Conservation (phyloP, 805 yeast genomes). For the Pichia occidentalis region DNA sequence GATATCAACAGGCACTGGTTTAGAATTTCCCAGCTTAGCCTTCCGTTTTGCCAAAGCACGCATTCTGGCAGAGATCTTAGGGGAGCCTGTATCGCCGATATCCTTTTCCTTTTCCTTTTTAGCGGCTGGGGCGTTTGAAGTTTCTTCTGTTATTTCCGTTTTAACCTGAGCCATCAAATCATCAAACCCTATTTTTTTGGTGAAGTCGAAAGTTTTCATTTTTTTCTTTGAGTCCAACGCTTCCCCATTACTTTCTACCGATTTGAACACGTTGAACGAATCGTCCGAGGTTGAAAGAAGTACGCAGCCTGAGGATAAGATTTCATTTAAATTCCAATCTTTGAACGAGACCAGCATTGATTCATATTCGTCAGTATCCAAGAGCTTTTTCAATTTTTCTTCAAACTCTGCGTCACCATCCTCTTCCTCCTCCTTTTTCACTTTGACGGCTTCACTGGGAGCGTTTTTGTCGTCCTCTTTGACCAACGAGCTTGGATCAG, state of each 20-base stretch:
- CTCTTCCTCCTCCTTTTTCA: conserved; percentile 15
- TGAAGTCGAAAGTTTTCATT: conserved; percentile 26
- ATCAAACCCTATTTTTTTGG: conserved; percentile 27
- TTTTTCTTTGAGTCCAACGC: conserved; percentile 13
- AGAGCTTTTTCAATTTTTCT: conserved; percentile 29
- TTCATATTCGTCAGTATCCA: conserved; percentile 35
- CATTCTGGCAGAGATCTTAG: conserved; percentile 61
- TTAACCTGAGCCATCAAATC: conserved; percentile 8
- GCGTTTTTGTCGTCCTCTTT: conserved; percentile 15
- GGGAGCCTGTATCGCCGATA: conserved; percentile 5
- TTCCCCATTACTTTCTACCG: conserved; percentile 9
- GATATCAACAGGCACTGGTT: conserved; percentile 51
- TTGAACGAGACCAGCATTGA: conserved; percentile 42
- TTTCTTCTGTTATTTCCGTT: conserved; percentile 13
- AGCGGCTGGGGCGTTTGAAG: conserved; percentile 3
- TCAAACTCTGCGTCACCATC: conserved; percentile 25
- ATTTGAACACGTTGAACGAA: conserved; percentile 24
- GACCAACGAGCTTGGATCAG: too few relatives aligned
- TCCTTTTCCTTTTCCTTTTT: conserved; percentile 13
- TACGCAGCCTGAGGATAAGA: conserved; percentile 45
- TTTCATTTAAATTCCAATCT: conserved; percentile 43
- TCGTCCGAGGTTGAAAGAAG: conserved; percentile 60
- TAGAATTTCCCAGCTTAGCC: conserved; percentile 55
- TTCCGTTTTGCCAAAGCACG: conserved; percentile 92
- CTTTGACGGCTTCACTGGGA: conserved; percentile 17